Evolutionary conservation across 2,329 filamentous ascomycete species (phyloP).

Genomic region (Phialemoniopsis sp.): DNA sequence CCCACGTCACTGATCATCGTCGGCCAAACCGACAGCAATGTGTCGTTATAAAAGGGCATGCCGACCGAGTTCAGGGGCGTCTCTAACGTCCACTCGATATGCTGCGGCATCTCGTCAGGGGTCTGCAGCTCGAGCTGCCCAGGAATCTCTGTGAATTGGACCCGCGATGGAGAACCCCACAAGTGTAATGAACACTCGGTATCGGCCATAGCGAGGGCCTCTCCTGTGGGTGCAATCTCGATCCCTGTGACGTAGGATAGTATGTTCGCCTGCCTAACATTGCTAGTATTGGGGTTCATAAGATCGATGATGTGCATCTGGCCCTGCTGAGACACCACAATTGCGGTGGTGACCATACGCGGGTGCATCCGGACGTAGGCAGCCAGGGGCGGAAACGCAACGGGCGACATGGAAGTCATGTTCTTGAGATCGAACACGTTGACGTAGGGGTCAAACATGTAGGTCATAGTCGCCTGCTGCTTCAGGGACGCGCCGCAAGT

Average conservation of each 20-base stretch:
- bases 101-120: conserved; percentile 49
- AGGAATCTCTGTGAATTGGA: conserved; percentile 80
- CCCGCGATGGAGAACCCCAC: conserved; percentile 82
- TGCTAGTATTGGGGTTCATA: conserved; percentile 86
- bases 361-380: conserved; percentile 97
- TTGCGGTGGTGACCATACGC: conserved; percentile 88
- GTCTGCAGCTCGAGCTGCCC: conserved; percentile 76
- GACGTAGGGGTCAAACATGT: conserved; percentile 86
- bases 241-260: conserved; percentile 71
- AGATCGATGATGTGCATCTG: conserved; percentile 96
- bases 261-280: conserved; percentile 78
- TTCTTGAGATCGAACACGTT: conserved; percentile 96
- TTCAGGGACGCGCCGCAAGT: conserved; percentile 91
- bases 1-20: conserved; percentile 82
- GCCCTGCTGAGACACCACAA: conserved; percentile 86
- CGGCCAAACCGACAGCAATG: conserved; percentile 85
- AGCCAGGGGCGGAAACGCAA: conserved; percentile 87
- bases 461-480: conserved; percentile 63
- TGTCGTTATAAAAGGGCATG: conserved; percentile 89
- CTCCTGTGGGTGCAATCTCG: conserved; percentile 83
- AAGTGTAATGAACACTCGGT: conserved; percentile 75
- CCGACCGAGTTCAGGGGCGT: conserved; percentile 82
- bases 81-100: conserved; percentile 58
- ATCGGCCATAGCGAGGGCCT: conserved; percentile 79
- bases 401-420: conserved; percentile 79